These are phyloP conservation scores for Fraxinus anomala DNA, from an alignment of 257 asterid species.

Conservation along the genomic window DNA sequence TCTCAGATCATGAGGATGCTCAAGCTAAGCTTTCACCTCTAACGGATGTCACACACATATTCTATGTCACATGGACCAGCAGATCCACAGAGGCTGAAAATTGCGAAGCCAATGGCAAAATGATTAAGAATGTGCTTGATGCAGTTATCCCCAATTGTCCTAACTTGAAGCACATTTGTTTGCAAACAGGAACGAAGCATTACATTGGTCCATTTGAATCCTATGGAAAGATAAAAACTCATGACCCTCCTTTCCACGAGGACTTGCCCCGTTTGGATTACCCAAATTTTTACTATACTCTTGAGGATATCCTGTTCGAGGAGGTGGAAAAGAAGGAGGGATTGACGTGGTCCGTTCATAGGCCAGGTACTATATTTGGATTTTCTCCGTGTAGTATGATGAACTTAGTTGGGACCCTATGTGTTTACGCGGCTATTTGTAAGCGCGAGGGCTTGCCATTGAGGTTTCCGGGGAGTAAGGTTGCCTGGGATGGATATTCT, in stretches of 20 bases:
- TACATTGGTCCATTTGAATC: slow-evolving; percentile 22
- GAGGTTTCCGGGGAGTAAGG: slow-evolving; percentile 32
- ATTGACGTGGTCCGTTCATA: slow-evolving; percentile 33
- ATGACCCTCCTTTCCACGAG: slow-evolving; percentile 32
- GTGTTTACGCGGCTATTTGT: slow-evolving; percentile 36
- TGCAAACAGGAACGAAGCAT: slow-evolving; percentile 37
- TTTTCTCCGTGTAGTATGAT: slow-evolving; percentile 35
- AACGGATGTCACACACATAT: slow-evolving; percentile 35
- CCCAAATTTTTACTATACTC: slow-evolving; percentile 26
- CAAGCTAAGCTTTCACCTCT: slow-evolving; percentile 27
- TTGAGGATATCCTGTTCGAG: slow-evolving; percentile 30
- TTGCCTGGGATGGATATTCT: slow-evolving; percentile 28
- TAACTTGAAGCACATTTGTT: slow-evolving; percentile 32
- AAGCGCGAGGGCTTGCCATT: slow-evolving; percentile 33
- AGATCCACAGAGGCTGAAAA: slow-evolving; percentile 25
- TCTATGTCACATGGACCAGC: slow-evolving; percentile 33
- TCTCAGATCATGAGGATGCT: slow-evolving; percentile 19
- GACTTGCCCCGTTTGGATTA: slow-evolving; percentile 24
- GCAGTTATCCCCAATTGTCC: slow-evolving; percentile 31
- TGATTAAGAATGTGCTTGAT: slow-evolving; percentile 30
- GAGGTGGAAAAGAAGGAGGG: slow-evolving; percentile 18
- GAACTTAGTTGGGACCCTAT: slow-evolving; percentile 18
- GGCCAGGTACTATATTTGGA: slow-evolving; percentile 33
- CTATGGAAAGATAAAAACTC: slow-evolving; percentile 4
- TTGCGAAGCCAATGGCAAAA: slow-evolving; percentile 24